phyloP scores from a whole-genome alignment of 495 filamentous ascomycete species.

The Evansstolkia leycettana region DNA sequence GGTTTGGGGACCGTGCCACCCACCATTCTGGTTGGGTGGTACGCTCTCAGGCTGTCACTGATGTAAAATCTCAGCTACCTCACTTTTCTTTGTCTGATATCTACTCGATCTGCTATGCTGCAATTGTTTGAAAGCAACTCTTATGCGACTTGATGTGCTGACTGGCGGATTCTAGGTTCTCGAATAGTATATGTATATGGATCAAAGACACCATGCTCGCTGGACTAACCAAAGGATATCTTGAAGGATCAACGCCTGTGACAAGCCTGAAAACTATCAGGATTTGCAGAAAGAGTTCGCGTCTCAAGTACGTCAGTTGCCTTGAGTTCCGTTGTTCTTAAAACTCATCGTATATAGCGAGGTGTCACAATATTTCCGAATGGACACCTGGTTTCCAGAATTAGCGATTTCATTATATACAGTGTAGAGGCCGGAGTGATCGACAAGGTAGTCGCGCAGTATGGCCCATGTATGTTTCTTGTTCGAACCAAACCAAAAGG shows the following conservation, averaged over 20 bases:
- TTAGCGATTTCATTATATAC: constrained; percentile 96
- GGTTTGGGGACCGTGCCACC: constrained; percentile 27
- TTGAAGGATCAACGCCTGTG: constrained; percentile 85
- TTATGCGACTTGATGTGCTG: constrained; percentile 6
- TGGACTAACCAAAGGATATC: constrained; percentile 18
- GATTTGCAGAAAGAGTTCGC: constrained; percentile 64
- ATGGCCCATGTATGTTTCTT: constrained; percentile 71
- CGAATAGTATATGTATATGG: constrained; percentile 3
- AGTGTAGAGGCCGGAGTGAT: constrained; percentile 90
- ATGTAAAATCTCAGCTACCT: constrained; percentile 99
- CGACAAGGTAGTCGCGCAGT: constrained; percentile 68
- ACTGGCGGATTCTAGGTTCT: constrained; percentile 1
- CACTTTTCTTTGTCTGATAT: constrained; percentile 71
- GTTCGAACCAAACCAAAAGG: constrained; percentile 4
- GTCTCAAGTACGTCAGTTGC: constrained; percentile 45
- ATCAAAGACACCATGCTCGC: too few relatives aligned
- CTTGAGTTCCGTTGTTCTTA: constrained; percentile 23
- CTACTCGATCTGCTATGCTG: constrained; percentile 6
- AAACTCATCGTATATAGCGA: constrained; percentile 33
- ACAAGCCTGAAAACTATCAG: constrained; percentile 73
- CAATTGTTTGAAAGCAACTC: too few relatives aligned
- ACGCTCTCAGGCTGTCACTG: constrained; percentile 51
- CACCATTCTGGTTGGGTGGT: constrained; percentile 41
- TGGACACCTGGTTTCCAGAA: constrained; percentile 87
- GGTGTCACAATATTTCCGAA: constrained; percentile 59